Base-by-base conservation (phyloP, 345 rosid species). In the Nephelium lappaceum region DNA sequence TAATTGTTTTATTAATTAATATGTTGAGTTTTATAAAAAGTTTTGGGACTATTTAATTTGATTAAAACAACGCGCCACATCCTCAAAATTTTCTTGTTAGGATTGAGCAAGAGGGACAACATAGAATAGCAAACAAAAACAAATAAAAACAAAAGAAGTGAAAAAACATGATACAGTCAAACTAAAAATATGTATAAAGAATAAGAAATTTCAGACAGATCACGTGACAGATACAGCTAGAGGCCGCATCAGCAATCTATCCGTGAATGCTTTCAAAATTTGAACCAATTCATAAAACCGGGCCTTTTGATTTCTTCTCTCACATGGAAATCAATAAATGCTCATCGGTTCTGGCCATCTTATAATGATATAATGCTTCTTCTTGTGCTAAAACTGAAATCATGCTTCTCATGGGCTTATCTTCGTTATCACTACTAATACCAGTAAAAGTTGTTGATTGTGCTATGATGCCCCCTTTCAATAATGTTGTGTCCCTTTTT, bases 141-240 rank as follows among this genome's bases (percentile, higher is more conserved):
- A 58, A 36, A 53, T 15, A 61, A 39, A 67, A 67, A 16, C 49
- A 67, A 19, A 67, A 41, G 25, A 18, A 2, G 11, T 18, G 10
- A 67, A 67, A 11, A n/a, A 31, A 31, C 36, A 31, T 31, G 36
- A 2, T 2, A 31, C 3, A 31, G 36, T 31, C 2, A 31, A 31
- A 31, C 36, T 31, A 31, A 31, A 1, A 31, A 31, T 31, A 1
- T 31, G 36, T 31, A 31, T 31, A 31, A 1, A 31, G 36, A 31
- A 31, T 31, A 31, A 31, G 36, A 31, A 0, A 31, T 31, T 31
- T 31, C 36, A 31, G 36, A 31, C 3, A 43, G 45, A 43, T 69
- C 80, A 78, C 80, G 80, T 78, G 80, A 76, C 79, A 36, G 31
- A 39, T 5, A 66, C 71, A 24, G 71, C 71, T 31, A 31, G 36